Base-by-base conservation (phyloP, 441 rosid species). In the Corymbia calophylla region DNA sequence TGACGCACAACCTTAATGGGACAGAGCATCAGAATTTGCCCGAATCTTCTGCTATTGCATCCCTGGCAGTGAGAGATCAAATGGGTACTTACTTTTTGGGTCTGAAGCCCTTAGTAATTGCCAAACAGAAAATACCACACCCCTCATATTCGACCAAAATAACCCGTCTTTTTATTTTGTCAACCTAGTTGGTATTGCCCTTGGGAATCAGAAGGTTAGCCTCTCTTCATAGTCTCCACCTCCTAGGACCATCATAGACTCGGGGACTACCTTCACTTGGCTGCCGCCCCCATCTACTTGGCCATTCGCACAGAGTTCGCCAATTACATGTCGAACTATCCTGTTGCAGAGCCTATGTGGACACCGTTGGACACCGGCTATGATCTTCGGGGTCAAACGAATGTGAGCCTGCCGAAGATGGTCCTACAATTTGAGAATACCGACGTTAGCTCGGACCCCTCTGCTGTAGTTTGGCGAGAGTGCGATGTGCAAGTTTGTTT, bases 1-100 rank as follows among this genome's bases (percentile, higher is more conserved):
- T 89, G 89, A 35, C 8, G 2, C 2, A 39, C 39, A 16, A 85
- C 93, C 12, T 31, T 94, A 5, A 18, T 87, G 19, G 87, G 90
- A 29, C 92, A 92, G 39, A 19, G 5, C 54, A 19, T 2, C 10
- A 6, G 49, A 3, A 2, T 89, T 87, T 44, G 49, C 39, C 5
- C 35, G 60, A 7, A 25, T 49, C 12, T 91, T 93, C 68, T 91
- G 94, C 49, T 88, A 92, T 88, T 91, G 94, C 88, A 91, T 92
- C 55, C 93, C 93, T 5, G 17, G 85, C 7, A 19, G 55, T 6
- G 87, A 62, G 16, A 60, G 27, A 84, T 88, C 91, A 4, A 35
- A 58, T 3, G 94, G 93, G 25, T 90, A 89, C 73, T 53, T 92
- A 48, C 23, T 60, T 17, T 94, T 92, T 86, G 94, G 93, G 3